Percentiles rank a stretch among this genome's conserved stretches.
These are phyloP conservation scores for Camellia sinensis DNA, from an alignment of 148 eudicot genomes.

Conservation along the genomic window DNA sequence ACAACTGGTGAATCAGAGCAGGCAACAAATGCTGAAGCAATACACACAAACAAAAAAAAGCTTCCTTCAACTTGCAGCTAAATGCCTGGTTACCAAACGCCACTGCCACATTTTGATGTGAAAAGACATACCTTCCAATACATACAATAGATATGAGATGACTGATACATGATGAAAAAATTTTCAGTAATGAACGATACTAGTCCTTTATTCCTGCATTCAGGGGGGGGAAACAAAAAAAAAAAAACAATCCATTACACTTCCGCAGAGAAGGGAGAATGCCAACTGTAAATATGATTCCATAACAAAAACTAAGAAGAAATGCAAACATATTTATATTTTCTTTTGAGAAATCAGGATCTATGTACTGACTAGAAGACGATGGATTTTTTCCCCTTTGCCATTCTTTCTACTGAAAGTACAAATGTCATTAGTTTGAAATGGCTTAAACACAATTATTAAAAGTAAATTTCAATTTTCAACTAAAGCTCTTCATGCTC, in stretches of 20 bases:
- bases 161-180: slow-evolving; percentile 41
- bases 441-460: background rate
- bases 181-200: slow-evolving; percentile 43
- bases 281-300: background rate
- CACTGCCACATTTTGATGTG: background rate
- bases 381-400: background rate
- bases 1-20: background rate
- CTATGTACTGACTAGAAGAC: background rate
- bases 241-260: background rate
- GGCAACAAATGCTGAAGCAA: background rate
- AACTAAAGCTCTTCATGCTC: background rate
- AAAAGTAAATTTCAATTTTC: background rate
- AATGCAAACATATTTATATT: background rate
- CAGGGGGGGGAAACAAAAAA: background rate
- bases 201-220: slow-evolving; percentile 53
- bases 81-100: background rate
- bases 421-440: background rate
- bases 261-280: background rate
- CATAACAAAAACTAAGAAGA: background rate
- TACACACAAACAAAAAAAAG: background rate
- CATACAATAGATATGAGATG: slow-evolving; percentile 43
- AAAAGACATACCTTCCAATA: slow-evolving; percentile 52
- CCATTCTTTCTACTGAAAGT: background rate
- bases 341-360: background rate
- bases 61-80: slow-evolving; percentile 8